A percentile compares a stretch with the other conserved stretches of the same genome.
Conservation (phyloP, 306 rosid species). For the Glycine tomentella region DNA sequence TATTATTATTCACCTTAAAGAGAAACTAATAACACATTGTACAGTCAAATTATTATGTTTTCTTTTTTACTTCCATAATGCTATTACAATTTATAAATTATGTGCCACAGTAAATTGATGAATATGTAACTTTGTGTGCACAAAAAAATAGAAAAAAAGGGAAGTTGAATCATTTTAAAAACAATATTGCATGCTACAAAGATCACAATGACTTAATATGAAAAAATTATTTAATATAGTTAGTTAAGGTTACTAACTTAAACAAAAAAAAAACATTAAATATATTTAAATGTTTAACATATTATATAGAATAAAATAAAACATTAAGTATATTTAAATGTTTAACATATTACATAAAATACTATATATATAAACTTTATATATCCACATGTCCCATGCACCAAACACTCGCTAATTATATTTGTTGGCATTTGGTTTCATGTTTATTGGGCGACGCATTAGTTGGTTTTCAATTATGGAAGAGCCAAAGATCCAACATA, state of each 20-base stretch:
- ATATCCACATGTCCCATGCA: not conserved
- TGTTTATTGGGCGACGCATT: constrained; percentile 2
- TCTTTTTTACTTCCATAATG: not conserved
- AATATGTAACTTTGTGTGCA: not conserved
- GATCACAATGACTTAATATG: not conserved
- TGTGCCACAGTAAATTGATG: not conserved
- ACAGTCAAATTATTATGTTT: not conserved
- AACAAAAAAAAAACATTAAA: not conserved
- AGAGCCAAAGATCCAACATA: constrained; percentile 42
- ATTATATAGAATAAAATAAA: too few species aligned
- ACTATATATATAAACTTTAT: not conserved
- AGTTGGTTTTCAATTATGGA: constrained; percentile 23
- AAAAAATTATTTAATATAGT: not conserved
- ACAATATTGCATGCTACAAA: not conserved
- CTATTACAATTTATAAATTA: not conserved
- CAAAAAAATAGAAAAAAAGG: not conserved
- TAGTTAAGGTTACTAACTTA: not conserved
- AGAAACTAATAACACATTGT: too few species aligned
- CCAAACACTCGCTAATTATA: not conserved
- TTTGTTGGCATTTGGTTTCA: not conserved
- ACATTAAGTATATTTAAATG: not conserved
- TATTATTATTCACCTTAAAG: too few species aligned
- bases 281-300: not conserved
- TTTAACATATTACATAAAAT: too few species aligned
- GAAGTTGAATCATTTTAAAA: not conserved